These are phyloP conservation scores for Rosa chinensis DNA, from an alignment of 306 rosid genomes.

Conservation along the genomic window DNA sequence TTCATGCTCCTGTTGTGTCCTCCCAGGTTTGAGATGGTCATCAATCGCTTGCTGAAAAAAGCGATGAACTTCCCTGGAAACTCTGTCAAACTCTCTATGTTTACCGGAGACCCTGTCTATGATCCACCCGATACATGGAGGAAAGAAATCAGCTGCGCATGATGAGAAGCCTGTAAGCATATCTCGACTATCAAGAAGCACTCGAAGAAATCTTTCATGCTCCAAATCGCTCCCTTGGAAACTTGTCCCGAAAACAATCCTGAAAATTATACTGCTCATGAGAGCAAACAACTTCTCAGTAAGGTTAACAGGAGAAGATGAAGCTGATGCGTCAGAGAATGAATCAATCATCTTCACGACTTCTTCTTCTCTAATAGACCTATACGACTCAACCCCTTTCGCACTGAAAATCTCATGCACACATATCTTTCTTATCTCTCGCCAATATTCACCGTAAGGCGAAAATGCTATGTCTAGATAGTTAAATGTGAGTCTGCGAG, in stretches of 20 bases:
- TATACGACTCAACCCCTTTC: conserved; percentile 21
- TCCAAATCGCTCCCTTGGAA: conserved; percentile 7
- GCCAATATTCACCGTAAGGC: conserved; percentile 47
- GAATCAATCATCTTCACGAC: conserved; percentile 10
- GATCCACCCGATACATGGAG: conserved; percentile 40
- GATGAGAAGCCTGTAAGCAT: conserved; percentile 21
- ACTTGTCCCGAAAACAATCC: conserved; percentile 48
- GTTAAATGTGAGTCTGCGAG: conserved; percentile 34
- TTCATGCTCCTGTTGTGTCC: conserved; percentile 10
- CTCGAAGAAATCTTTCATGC: conserved; percentile 27
- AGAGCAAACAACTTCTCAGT: conserved; percentile 30
- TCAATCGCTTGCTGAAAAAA: conserved; percentile 41
- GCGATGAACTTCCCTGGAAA: conserved; percentile 31
- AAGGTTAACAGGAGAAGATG: conserved; percentile 20
- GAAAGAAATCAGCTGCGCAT: conserved; percentile 34
- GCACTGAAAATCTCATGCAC: conserved; percentile 36
- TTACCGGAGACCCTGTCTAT: conserved; percentile 43
- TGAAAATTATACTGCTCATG: conserved; percentile 24
- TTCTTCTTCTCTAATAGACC: conserved; percentile 21
- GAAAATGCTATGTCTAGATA: conserved; percentile 38
- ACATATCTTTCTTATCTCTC: conserved; percentile 38
- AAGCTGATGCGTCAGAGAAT: neutral
- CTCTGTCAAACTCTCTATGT: conserved; percentile 18
- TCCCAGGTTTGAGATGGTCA: conserved; percentile 22
- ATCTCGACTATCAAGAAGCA: conserved; percentile 40